Percentiles rank a stretch among this genome's conserved stretches.
Conservation (phyloP, 345 rosid genomes). For the Ailanthus altissimus region DNA sequence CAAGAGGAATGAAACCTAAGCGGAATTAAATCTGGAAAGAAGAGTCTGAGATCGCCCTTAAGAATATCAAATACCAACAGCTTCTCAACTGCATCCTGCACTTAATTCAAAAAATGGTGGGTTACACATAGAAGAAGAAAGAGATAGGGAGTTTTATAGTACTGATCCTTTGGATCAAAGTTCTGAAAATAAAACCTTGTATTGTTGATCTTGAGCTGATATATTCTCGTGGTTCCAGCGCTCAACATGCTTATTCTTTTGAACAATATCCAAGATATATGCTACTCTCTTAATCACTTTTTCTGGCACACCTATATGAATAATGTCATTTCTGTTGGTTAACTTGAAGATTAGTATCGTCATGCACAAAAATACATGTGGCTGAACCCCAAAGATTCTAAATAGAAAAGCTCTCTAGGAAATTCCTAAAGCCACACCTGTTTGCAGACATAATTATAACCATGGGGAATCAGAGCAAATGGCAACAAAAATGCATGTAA, state of each 20-base stretch:
- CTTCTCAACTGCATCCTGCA: constrained; percentile 74
- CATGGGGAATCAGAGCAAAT: neutral
- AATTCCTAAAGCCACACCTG: too few relatives aligned
- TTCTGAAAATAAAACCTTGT: constrained; percentile 47
- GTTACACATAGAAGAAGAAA: constrained; percentile 3
- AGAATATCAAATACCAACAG: constrained; percentile 59
- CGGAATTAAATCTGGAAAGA: constrained; percentile 59
- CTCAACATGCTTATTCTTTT: constrained; percentile 46
- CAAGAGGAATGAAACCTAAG: constrained; percentile 19
- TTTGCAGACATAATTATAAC: neutral
- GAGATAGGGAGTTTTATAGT: neutral
- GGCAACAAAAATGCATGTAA: neutral
- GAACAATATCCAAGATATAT: constrained; percentile 50
- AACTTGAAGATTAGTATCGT: neutral
- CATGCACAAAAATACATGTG: neutral
- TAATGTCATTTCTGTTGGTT: constrained; percentile 9
- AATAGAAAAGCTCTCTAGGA: neutral
- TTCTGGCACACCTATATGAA: constrained; percentile 68
- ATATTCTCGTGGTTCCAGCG: constrained; percentile 58
- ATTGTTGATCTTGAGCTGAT: constrained; percentile 63
- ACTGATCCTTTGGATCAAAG: neutral
- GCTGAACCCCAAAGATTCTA: neutral
- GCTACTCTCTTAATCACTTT: constrained; percentile 86
- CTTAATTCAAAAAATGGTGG: neutral
- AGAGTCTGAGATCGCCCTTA: constrained; percentile 54